A percentile compares a stretch with the other conserved stretches of the same genome.
These are phyloP conservation scores for Trichoderma koningii DNA, from an alignment of 2,329 filamentous ascomycete genomes.

Conservation along the genomic window DNA sequence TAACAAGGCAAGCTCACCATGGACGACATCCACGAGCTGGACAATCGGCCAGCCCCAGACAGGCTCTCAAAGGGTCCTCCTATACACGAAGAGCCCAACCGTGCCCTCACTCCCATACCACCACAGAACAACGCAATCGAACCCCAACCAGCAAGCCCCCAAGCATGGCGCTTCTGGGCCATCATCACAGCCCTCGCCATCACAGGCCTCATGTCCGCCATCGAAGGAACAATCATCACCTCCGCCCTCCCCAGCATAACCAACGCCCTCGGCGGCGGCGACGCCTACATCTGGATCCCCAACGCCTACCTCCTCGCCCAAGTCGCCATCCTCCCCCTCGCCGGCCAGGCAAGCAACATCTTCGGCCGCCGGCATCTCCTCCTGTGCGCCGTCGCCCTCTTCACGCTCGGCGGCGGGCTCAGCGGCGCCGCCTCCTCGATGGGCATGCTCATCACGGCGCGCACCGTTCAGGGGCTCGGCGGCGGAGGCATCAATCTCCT, in stretches of 20 bases:
- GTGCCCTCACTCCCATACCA: too few species aligned
- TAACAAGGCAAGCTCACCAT: not conserved
- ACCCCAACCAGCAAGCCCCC: not conserved
- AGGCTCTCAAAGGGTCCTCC: not conserved
- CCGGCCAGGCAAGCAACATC: conserved; percentile 52
- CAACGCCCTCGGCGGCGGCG: conserved; percentile 2
- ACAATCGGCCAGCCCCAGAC: not conserved
- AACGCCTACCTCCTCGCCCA: conserved; percentile 28
- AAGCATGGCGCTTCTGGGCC: conserved; percentile 23
- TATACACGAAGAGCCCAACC: not conserved
- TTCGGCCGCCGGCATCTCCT: conserved; percentile 51
- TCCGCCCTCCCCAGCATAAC: conserved; percentile 55
- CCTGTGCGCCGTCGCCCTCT: conserved; percentile 47
- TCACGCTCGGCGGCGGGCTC: conserved; percentile 55
- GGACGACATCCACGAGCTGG: conserved; percentile 3
- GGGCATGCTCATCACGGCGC: conserved; percentile 52
- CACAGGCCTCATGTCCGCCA: conserved; percentile 43
- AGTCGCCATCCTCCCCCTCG: conserved; percentile 34
- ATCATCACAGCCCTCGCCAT: conserved; percentile 30
- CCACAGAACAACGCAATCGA: not conserved
- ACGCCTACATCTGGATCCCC: conserved; percentile 19
- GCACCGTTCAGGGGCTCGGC: conserved; percentile 52
- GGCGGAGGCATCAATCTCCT: conserved; percentile 41
- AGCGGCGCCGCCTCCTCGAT: conserved; percentile 49
- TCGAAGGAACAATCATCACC: conserved; percentile 57